Conservation (phyloP, 2,329 filamentous ascomycete species). For the Botrytis galanthina region DNA sequence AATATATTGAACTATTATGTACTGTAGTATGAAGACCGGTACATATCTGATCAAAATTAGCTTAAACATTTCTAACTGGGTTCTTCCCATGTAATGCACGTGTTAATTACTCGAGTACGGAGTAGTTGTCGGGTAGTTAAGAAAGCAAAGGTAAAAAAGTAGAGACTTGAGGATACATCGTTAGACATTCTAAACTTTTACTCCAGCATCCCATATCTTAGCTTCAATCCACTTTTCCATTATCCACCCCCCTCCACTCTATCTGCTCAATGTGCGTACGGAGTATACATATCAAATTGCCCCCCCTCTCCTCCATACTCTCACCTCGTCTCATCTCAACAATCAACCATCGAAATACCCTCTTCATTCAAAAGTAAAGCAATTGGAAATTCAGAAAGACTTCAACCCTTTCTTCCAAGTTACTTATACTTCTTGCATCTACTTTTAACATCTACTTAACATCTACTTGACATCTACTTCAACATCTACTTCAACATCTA, state of each 20-base stretch:
- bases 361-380: neutral
- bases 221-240: neutral
- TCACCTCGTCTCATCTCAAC: neutral
- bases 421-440: neutral
- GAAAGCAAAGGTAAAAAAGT: neutral
- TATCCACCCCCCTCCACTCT: conserved; percentile 7
- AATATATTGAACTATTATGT: conserved; percentile 9
- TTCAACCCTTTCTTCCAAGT: conserved; percentile 13
- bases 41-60: neutral
- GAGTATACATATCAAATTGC: conserved; percentile 13
- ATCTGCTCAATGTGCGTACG: neutral
- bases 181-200: neutral
- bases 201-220: conserved; percentile 15
- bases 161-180: neutral
- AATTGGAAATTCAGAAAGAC: neutral
- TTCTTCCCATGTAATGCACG: neutral
- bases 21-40: neutral
- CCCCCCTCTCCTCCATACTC: neutral
- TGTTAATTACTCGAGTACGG: neutral
- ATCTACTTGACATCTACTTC: neutral
- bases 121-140: neutral
- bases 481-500: too few species aligned
- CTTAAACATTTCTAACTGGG: neutral
- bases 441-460: neutral
- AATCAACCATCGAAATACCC: neutral